Evolutionary conservation across 2,329 filamentous ascomycete species (phyloP).

Genomic region (Colletotrichum melonis): DNA sequence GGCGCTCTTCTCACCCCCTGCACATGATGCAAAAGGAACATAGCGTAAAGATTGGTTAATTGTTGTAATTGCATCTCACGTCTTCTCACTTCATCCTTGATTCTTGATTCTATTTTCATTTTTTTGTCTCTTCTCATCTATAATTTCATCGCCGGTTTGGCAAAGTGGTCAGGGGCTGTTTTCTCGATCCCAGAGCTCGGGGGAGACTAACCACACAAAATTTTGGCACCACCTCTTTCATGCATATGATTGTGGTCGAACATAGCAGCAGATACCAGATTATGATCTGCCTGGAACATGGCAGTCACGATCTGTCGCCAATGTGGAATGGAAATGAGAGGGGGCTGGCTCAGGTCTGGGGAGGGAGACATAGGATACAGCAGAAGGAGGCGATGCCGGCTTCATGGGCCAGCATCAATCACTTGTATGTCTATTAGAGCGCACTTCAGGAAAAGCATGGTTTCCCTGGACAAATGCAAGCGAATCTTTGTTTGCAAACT

Average conservation of each 20-base stretch:
- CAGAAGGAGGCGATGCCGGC: slow-evolving; percentile 4
- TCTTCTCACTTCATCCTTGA: slow-evolving; percentile 36
- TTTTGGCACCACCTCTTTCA: slow-evolving; percentile 32
- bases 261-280: slow-evolving; percentile 35
- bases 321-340: slow-evolving; percentile 30
- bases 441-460: slow-evolving; percentile 28
- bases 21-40: slow-evolving; percentile 24
- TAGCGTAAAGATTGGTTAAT: slow-evolving; percentile 50
- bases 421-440: slow-evolving; percentile 34
- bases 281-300: slow-evolving; percentile 31
- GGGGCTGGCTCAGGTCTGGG: background rate
- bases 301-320: slow-evolving; percentile 29
- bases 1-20: background rate
- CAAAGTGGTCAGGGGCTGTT: slow-evolving; percentile 29
- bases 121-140: slow-evolving; percentile 33
- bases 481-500: slow-evolving; percentile 16
- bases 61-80: slow-evolving; percentile 54
- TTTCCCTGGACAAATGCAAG: slow-evolving; percentile 33
- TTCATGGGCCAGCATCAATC: slow-evolving; percentile 21
- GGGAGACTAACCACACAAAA: slow-evolving; percentile 28
- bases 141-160: slow-evolving; percentile 34
- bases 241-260: slow-evolving; percentile 34
- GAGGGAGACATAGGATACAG: slow-evolving; percentile 2
- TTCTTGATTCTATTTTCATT: slow-evolving; percentile 36
- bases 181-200: slow-evolving; percentile 30